Percentiles rank a stretch among this genome's conserved stretches.
phyloP scores from a whole-genome alignment of 2,329 filamentous ascomycete genomes.

The Phoma herbarum region DNA sequence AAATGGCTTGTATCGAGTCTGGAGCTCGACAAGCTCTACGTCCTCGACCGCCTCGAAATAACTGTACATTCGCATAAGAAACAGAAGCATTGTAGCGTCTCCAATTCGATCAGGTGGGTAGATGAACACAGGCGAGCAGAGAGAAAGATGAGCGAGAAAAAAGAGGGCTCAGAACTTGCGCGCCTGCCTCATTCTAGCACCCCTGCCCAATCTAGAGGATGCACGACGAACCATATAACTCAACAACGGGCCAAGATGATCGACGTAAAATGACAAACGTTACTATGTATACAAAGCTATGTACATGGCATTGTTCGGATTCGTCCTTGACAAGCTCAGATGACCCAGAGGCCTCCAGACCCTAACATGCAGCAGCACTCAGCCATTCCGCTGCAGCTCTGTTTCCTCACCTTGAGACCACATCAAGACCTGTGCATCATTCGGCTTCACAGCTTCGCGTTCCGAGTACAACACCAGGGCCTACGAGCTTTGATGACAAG shows the following conservation, averaged over 20 bases:
- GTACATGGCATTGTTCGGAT: too few species aligned
- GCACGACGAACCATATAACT: too few species aligned
- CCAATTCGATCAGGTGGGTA: not conserved
- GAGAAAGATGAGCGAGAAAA: too few species aligned
- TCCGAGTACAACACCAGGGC: not conserved
- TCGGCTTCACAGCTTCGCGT: not conserved
- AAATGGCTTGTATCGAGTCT: slow-evolving; percentile 12
- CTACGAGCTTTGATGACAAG: not conserved
- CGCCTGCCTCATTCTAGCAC: too few species aligned
- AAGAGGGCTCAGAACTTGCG: too few species aligned
- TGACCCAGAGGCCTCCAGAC: too few species aligned
- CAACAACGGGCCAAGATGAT: too few species aligned
- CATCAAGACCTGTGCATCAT: not conserved
- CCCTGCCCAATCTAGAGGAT: too few species aligned
- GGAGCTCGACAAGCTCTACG: slow-evolving; percentile 15
- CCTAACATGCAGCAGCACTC: not conserved
- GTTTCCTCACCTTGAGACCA: not conserved
- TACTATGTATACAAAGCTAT: too few species aligned
- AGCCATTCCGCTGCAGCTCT: not conserved
- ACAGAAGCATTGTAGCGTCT: not conserved
- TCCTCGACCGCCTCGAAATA: slow-evolving; percentile 8
- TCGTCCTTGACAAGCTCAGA: too few species aligned
- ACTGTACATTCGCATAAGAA: not conserved
- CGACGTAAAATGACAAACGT: not conserved
- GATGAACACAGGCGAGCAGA: too few species aligned